These are phyloP conservation scores for Smallanthus sonchifolius DNA, from an alignment of 129 eudicot genomes.

Conservation along the genomic window DNA sequence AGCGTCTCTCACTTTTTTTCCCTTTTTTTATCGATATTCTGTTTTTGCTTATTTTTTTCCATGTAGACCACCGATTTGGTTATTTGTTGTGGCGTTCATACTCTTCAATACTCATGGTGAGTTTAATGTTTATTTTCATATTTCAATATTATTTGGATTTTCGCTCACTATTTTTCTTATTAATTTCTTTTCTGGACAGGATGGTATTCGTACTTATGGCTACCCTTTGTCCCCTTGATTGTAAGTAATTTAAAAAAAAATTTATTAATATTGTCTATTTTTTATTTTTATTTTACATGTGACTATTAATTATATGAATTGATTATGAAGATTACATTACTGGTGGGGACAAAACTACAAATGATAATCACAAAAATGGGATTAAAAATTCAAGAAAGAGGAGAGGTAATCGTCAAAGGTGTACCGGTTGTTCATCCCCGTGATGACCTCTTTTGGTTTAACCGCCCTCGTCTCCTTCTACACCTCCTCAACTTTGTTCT, in stretches of 20 bases:
- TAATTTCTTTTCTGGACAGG: conserved; percentile 35
- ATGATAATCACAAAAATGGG: conserved; percentile 67
- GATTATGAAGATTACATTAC: conserved; percentile 42
- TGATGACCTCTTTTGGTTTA: conserved; percentile 73
- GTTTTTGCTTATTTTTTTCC: not conserved
- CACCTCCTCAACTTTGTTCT: conserved; percentile 58
- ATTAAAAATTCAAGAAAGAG: conserved; percentile 44
- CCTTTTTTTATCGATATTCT: not conserved
- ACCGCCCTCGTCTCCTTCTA: conserved; percentile 58
- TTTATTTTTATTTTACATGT: not conserved
- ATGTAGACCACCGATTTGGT: conserved; percentile 57
- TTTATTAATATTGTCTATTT: not conserved
- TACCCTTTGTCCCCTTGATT: conserved; percentile 62
- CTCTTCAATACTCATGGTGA: conserved; percentile 64
- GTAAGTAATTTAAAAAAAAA: conserved; percentile 47
- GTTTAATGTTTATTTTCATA: not conserved
- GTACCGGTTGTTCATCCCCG: conserved; percentile 50
- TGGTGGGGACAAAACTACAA: conserved; percentile 75
- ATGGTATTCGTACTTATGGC: conserved; percentile 60
- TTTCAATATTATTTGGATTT: not conserved
- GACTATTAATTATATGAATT: not conserved
- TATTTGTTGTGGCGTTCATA: conserved; percentile 47
- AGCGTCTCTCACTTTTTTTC: no score
- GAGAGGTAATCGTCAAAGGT: conserved; percentile 47
- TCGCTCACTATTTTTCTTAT: not conserved